Percentiles rank a stretch among this genome's conserved stretches.
phyloP scores from a whole-genome alignment of 805 yeast species.

The Starmerella sp. region DNA sequence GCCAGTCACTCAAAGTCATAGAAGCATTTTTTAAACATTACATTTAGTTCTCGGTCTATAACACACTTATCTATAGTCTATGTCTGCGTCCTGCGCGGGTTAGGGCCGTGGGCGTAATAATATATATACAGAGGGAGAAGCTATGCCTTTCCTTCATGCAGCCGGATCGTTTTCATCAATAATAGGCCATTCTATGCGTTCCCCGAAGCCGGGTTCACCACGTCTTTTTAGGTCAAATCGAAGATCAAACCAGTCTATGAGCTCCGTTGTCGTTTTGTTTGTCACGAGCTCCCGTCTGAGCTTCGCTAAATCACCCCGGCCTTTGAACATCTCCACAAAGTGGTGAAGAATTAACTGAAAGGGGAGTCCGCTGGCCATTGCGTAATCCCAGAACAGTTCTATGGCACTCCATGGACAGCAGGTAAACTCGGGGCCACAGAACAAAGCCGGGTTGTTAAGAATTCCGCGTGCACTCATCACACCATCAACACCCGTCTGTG shows the following conservation, averaged over 20 bases:
- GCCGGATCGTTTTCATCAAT: not conserved
- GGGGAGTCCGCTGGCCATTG: constrained; percentile 73
- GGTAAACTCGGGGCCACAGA: constrained; percentile 46
- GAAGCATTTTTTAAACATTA: too few species aligned
- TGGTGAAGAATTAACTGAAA: constrained; percentile 80
- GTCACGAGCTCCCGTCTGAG: constrained; percentile 53
- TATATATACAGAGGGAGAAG: constrained; percentile 1
- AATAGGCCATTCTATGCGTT: constrained; percentile 36
- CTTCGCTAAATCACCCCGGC: constrained; percentile 24
- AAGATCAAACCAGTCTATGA: constrained; percentile 74
- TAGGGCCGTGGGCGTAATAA: not conserved
- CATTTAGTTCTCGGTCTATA: too few species aligned
- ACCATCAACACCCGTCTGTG: constrained; percentile 71
- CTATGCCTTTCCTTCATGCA: constrained; percentile 21
- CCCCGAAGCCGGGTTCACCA: constrained; percentile 62
- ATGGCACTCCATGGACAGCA: constrained; percentile 85
- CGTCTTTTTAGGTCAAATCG: constrained; percentile 54
- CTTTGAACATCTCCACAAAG: constrained; percentile 68
- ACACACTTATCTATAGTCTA: too few species aligned
- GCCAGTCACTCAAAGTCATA: too few species aligned
- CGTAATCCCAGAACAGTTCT: constrained; percentile 70
- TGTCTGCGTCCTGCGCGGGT: too few species aligned
- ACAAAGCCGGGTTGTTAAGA: constrained; percentile 74
- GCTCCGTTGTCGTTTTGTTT: constrained; percentile 43
- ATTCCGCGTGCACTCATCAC: constrained; percentile 93